Evolutionary conservation across 306 rosid species (phyloP), one percentile per base, ranked within the genome.

Genomic region (Cicer arietinum): DNA sequence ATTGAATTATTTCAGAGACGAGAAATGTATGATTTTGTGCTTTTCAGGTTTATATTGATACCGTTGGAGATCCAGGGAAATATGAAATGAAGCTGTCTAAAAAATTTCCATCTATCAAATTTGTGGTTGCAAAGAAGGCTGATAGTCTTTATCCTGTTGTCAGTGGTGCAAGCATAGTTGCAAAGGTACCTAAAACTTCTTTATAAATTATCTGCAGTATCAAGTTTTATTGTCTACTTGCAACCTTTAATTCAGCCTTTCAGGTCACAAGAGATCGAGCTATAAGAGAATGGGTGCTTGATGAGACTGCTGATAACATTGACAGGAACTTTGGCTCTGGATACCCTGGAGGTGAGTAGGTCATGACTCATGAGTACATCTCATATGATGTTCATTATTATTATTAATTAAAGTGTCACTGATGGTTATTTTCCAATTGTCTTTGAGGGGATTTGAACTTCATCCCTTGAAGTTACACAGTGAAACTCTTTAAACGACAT

Each of bases 131-230:
- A 11, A 91, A 94, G 94, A 94, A 94, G 87, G 97, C 98, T 56
- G 98, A 94, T 85, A 94, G 97, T 84, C 92, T 94, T 35, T 94
- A 90, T 85, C 97, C 97, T 7, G 96, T 94, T 85, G 98, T 94
- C 20, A 91, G 98, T 84, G 98, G 98, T 65, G 98, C 98, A 10
- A 94, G 98, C 61, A 91, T 91, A 80, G 90, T 85, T 37, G 98
- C 98, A 70, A 94, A 94, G 94, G 98, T 92, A 82, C 44, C 22
- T 22, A 54, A 62, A 45, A 61, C 43, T 7, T 44, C 43, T 39
- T 71, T 69, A 57, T 58, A 18, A 48, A 22, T 65, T 39, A 5
- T 51, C 53, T 40, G 44, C 7, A 20, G 1, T 70, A 18, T 59
- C 10, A 57, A 65, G 46, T 69, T 69, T 40, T 47, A 14, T 45